A percentile compares a stretch with the other conserved stretches of the same genome.
phyloP scores from a whole-genome alignment of 73 alveolate genomes.

The Tetrahymena malaccensis region DNA sequence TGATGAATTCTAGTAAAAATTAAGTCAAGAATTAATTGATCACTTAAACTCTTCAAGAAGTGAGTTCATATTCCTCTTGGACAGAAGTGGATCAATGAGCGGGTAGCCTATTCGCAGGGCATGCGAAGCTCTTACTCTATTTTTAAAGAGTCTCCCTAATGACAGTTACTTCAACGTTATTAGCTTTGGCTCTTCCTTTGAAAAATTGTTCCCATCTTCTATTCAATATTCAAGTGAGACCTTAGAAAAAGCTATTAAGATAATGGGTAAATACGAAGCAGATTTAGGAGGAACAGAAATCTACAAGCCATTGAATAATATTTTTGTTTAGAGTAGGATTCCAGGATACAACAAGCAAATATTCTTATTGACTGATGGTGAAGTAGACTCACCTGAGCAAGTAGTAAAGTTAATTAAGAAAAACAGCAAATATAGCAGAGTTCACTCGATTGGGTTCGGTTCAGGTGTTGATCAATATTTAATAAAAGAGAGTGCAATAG shows the following conservation, averaged over 20 bases:
- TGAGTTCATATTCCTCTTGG: slow-evolving; percentile 54
- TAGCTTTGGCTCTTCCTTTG: slow-evolving; percentile 46
- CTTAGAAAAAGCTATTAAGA: slow-evolving; percentile 41
- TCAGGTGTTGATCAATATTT: background rate
- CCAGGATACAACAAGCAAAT: slow-evolving; percentile 37
- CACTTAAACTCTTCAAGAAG: background rate
- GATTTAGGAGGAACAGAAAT: slow-evolving; percentile 76
- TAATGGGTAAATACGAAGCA: slow-evolving; percentile 43
- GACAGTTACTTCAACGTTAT: slow-evolving; percentile 57
- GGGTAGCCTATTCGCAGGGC: slow-evolving; percentile 49
- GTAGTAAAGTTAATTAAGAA: slow-evolving; percentile 41
- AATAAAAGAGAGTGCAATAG: background rate
- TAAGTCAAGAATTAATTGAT: background rate
- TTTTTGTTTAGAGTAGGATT: slow-evolving; percentile 39
- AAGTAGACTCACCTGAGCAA: slow-evolving; percentile 26
- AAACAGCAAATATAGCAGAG: slow-evolving; percentile 24
- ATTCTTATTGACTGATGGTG: slow-evolving; percentile 76
- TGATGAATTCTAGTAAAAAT: background rate
- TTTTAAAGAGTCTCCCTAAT: slow-evolving; percentile 56
- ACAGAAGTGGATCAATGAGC: slow-evolving; percentile 66
- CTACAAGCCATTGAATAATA: slow-evolving; percentile 50
- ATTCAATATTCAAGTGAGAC: slow-evolving; percentile 49
- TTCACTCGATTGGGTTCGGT: slow-evolving; percentile 59
- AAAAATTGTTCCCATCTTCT: background rate
- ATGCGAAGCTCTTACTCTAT: slow-evolving; percentile 51